These are phyloP conservation scores for Sporothrix brunneoviolacea DNA, from an alignment of 2,329 filamentous ascomycete species.

Conservation along the genomic window DNA sequence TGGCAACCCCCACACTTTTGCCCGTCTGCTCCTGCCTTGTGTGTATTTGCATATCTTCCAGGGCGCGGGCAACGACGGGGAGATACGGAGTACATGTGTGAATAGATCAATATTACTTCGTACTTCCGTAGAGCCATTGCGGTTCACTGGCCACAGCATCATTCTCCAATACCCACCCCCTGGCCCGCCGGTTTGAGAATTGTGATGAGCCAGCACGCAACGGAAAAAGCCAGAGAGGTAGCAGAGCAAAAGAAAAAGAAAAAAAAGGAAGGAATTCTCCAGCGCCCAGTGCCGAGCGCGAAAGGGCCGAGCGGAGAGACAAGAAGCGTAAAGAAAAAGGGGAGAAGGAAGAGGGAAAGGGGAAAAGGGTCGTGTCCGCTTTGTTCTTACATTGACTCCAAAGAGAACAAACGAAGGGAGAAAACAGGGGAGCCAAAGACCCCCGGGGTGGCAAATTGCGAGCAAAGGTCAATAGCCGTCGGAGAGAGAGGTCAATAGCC, in stretches of 20 bases:
- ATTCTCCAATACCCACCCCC: too few relatives aligned
- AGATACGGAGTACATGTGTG: too few relatives aligned
- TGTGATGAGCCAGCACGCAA: constrained; percentile 2
- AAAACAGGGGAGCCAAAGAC: not conserved
- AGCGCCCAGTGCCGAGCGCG: too few relatives aligned
- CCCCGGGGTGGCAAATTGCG: not conserved
- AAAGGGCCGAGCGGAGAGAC: constrained; percentile 5
- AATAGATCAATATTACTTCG: too few relatives aligned
- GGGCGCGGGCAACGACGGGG: too few relatives aligned
- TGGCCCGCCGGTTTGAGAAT: constrained; percentile 3
- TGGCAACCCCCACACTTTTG: constrained; percentile 7
- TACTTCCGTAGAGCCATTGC: too few relatives aligned
- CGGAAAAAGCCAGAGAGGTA: not conserved
- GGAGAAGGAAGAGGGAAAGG: not conserved
- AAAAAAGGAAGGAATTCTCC: too few relatives aligned
- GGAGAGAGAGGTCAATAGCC: too few relatives aligned
- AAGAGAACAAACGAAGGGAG: not conserved
- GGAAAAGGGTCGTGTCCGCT: not conserved
- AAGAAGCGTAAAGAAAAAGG: not conserved
- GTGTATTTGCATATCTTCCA: too few relatives aligned
- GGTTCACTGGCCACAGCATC: too few relatives aligned
- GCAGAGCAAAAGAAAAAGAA: too few relatives aligned
- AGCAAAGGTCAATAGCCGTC: not conserved
- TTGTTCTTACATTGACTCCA: not conserved
- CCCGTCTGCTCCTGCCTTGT: too few relatives aligned